A percentile compares a stretch with the other conserved stretches of the same genome.
Conservation (phyloP, 805 yeast species). For the Candida nitratophila region DNA sequence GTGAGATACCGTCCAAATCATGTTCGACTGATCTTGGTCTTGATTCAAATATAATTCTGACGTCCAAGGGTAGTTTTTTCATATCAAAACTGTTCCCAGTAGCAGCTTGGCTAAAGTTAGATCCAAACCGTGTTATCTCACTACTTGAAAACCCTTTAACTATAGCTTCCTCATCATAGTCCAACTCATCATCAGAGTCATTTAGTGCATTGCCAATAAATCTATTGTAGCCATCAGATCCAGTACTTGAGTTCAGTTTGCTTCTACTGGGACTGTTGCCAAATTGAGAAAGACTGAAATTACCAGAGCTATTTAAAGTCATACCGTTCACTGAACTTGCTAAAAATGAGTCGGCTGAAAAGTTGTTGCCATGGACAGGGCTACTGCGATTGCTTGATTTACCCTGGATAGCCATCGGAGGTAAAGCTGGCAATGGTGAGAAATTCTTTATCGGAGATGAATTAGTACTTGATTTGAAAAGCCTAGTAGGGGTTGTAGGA, state of each 20-base stretch:
- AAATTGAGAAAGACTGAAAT: not conserved
- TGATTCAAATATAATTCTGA: constrained; percentile 19
- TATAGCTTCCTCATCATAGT: not conserved
- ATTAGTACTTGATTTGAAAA: not conserved
- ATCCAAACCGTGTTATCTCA: not conserved
- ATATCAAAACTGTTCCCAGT: constrained; percentile 5
- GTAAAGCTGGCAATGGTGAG: not conserved
- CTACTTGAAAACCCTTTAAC: too few relatives aligned
- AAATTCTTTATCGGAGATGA: not conserved
- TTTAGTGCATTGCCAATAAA: not conserved
- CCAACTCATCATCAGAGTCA: not conserved
- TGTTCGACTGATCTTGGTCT: constrained; percentile 18
- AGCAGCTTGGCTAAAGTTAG: not conserved
- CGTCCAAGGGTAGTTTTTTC: constrained; percentile 13
- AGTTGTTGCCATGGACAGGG: not conserved
- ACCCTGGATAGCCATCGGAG: not conserved
- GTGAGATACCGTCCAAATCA: constrained; percentile 15
- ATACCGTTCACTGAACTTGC: not conserved
- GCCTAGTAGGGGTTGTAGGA: not conserved
- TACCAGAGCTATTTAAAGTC: not conserved
- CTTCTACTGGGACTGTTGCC: not conserved
- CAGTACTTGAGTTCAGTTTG: not conserved
- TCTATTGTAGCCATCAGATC: not conserved
- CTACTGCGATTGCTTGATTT: not conserved
- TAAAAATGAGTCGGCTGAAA: not conserved